Evolutionary conservation across 1,284 basidiomycete genomes (phyloP).

Genomic region (Trametes sp.): DNA sequence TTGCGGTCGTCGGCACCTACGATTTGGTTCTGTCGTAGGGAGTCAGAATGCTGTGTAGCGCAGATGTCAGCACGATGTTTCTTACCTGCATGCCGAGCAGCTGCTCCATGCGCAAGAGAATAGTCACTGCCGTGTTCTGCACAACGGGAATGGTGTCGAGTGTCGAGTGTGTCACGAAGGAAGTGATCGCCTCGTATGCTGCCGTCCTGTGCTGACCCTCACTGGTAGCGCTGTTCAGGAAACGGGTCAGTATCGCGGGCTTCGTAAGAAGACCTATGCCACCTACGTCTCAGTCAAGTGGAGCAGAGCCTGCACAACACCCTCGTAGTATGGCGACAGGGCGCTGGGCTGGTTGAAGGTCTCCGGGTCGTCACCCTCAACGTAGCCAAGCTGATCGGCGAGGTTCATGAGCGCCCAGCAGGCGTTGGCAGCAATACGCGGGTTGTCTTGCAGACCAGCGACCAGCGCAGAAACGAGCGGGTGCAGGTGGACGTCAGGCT

Average conservation of each 20-base stretch:
- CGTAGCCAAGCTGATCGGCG: slow-evolving; percentile 78
- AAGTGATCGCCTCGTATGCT: slow-evolving; percentile 95
- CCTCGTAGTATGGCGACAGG: slow-evolving; percentile 92
- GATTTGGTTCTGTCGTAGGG: slow-evolving; percentile 79
- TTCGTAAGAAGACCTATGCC: background rate
- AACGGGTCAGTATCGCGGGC: slow-evolving; percentile 20
- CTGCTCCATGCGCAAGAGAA: slow-evolving; percentile 90
- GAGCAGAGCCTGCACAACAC: slow-evolving; percentile 83
- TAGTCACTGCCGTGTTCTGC: slow-evolving; percentile 83
- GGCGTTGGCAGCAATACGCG: slow-evolving; percentile 92
- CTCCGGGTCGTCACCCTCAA: slow-evolving; percentile 66
- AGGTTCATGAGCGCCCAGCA: slow-evolving; percentile 98
- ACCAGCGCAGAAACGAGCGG: slow-evolving; percentile 88
- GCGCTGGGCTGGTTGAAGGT: slow-evolving; percentile 64
- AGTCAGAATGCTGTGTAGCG: background rate
- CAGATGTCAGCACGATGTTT: background rate
- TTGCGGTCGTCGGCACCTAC: slow-evolving; percentile 96
- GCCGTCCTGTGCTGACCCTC: slow-evolving; percentile 95
- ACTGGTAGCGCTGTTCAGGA: slow-evolving; percentile 74
- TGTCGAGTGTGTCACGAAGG: slow-evolving; percentile 85
- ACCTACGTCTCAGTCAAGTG: slow-evolving; percentile 85
- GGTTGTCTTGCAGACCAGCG: slow-evolving; percentile 81
- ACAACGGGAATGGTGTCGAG: slow-evolving; percentile 85
- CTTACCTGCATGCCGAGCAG: slow-evolving; percentile 82
- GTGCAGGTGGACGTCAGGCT: slow-evolving; percentile 89